A percentile compares a stretch with the other conserved stretches of the same genome.
These are phyloP conservation scores for Epichloe festucae DNA, from an alignment of 2,329 filamentous ascomycete genomes.

Conservation along the genomic window DNA sequence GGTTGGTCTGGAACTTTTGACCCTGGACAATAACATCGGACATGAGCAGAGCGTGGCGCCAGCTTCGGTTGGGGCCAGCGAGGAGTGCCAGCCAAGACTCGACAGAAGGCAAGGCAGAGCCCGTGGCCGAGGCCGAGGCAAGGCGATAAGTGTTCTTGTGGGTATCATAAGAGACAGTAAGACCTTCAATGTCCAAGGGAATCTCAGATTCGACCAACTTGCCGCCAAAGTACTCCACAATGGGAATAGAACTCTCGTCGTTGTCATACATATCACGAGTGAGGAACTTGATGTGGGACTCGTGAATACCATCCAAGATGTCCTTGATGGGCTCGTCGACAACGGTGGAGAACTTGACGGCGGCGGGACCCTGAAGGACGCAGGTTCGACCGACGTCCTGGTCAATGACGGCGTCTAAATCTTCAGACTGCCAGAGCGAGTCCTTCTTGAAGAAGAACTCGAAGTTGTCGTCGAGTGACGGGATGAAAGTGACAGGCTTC, in stretches of 20 bases:
- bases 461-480: slow-evolving; percentile 89
- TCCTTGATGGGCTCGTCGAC: slow-evolving; percentile 91
- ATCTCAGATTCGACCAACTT: slow-evolving; percentile 61
- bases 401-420: slow-evolving; percentile 85
- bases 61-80: slow-evolving; percentile 74
- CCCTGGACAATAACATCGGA: slow-evolving; percentile 91
- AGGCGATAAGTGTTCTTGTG: slow-evolving; percentile 76
- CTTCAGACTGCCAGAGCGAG: slow-evolving; percentile 97
- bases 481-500: slow-evolving; percentile 95
- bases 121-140: slow-evolving; percentile 59
- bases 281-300: slow-evolving; percentile 71
- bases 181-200: slow-evolving; percentile 69
- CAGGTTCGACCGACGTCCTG: slow-evolving; percentile 95
- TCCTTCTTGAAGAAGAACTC: slow-evolving; percentile 99
- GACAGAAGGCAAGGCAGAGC: slow-evolving; percentile 59
- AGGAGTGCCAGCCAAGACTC: slow-evolving; percentile 82
- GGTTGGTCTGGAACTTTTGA: slow-evolving; percentile 94
- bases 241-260: slow-evolving; percentile 62
- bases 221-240: slow-evolving; percentile 90
- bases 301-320: slow-evolving; percentile 82
- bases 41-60: slow-evolving; percentile 89
- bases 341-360: slow-evolving; percentile 77
- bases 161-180: slow-evolving; percentile 67
- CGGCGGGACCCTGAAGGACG: slow-evolving; percentile 89
- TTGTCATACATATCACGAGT: slow-evolving; percentile 68